Conservation (phyloP, 345 rosid species). For the Boechera divaricarpa region DNA sequence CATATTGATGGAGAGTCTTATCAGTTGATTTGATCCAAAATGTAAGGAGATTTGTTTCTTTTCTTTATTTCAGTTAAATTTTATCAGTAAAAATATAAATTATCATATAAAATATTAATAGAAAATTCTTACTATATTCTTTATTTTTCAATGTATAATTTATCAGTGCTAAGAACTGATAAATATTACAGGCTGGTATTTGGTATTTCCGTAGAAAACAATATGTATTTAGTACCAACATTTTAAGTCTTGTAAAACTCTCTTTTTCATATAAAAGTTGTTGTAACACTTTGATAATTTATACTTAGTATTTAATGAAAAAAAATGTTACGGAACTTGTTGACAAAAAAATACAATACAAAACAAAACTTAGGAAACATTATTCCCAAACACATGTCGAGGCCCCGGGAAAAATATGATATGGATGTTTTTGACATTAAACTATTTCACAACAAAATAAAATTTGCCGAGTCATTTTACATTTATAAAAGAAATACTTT, state of each 20-base stretch:
- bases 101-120: no score
- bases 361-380: not conserved
- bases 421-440: not conserved
- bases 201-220: not conserved
- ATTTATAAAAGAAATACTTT: not conserved
- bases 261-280: not conserved
- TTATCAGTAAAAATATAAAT: not conserved
- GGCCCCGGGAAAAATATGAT: not conserved
- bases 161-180: not conserved
- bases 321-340: no score
- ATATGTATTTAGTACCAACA: no score
- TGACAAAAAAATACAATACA: no score
- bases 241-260: no score
- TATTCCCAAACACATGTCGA: not conserved
- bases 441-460: not conserved
- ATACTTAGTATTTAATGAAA: not conserved
- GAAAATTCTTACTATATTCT: not conserved
- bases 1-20: not conserved
- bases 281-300: not conserved
- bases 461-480: not conserved
- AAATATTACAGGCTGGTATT: not conserved
- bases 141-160: no score
- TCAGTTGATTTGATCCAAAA: not conserved
- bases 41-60: no score
- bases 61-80: no score